Evolutionary conservation across 805 yeast genomes (phyloP).

Genomic region (Candida ortonii): DNA sequence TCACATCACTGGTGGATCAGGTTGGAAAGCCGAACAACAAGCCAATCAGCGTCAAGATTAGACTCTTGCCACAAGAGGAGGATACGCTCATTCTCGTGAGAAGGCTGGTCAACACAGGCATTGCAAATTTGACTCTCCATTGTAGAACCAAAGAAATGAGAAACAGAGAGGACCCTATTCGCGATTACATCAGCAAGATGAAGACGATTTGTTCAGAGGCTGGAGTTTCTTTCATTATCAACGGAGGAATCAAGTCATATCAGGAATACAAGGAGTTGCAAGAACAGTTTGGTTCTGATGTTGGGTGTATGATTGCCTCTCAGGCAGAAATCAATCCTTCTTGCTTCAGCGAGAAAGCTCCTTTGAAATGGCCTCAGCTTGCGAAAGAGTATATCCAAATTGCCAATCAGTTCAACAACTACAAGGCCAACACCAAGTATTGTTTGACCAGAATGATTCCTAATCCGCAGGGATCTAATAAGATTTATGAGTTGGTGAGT

Average conservation of each 20-base stretch:
- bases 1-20: conserved; percentile 64
- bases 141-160: conserved; percentile 90
- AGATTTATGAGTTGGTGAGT: conserved; percentile 54
- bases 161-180: conserved; percentile 75
- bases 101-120: conserved; percentile 70
- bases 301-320: conserved; percentile 95
- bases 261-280: conserved; percentile 54
- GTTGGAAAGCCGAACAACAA: conserved; percentile 76
- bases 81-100: conserved; percentile 59
- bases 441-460: conserved; percentile 77
- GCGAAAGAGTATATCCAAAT: conserved; percentile 54
- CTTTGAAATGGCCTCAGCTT: conserved; percentile 52
- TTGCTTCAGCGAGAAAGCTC: conserved; percentile 50
- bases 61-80: conserved; percentile 65
- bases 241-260: conserved; percentile 67
- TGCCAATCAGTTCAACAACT: conserved; percentile 58
- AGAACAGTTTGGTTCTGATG: conserved; percentile 47
- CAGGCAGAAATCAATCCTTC: conserved; percentile 87
- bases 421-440: conserved; percentile 74
- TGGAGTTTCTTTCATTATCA: conserved; percentile 71
- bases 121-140: conserved; percentile 81
- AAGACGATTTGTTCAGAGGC: conserved; percentile 57
- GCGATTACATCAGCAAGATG: conserved; percentile 64
- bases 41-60: conserved; percentile 87
- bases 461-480: conserved; percentile 29